A percentile compares a stretch with the other conserved stretches of the same genome.
phyloP scores from a whole-genome alignment of 257 asterid genomes.

The Capsicum chinense region DNA sequence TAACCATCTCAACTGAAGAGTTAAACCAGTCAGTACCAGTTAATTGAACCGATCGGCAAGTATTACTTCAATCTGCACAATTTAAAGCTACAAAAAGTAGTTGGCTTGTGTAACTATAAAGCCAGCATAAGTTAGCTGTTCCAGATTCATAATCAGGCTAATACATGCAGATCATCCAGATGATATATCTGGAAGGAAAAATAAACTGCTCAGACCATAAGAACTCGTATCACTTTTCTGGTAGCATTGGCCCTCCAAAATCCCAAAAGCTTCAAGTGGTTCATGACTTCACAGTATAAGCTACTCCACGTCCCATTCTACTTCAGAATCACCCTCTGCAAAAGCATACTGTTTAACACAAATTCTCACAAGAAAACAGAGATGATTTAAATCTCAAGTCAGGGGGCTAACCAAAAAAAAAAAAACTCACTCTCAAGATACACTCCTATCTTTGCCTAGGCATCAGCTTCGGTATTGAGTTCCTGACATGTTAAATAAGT shows the following conservation, averaged over 20 bases:
- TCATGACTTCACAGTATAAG: slow-evolving; percentile 16
- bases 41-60: neutral
- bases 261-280: slow-evolving; percentile 17
- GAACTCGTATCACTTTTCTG: neutral
- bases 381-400: neutral
- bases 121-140: neutral
- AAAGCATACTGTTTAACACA: slow-evolving; percentile 8
- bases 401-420: neutral
- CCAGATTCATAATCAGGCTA: neutral
- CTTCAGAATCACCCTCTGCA: slow-evolving; percentile 25
- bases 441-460: slow-evolving; percentile 79
- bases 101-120: neutral
- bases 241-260: slow-evolving; percentile 9
- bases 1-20: neutral
- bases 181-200: slow-evolving; percentile 11
- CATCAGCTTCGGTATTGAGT: slow-evolving; percentile 80
- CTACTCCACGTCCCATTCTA: neutral
- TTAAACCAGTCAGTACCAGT: neutral
- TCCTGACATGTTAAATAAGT: slow-evolving; percentile 46
- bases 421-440: slow-evolving; percentile 56
- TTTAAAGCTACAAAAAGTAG: neutral
- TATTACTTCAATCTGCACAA: slow-evolving; percentile 19
- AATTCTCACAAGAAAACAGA: neutral
- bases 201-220: neutral
- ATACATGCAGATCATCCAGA: slow-evolving; percentile 5